Evolutionary conservation across 2,329 filamentous ascomycete genomes (phyloP).

Genomic region (Xylaria sp.): DNA sequence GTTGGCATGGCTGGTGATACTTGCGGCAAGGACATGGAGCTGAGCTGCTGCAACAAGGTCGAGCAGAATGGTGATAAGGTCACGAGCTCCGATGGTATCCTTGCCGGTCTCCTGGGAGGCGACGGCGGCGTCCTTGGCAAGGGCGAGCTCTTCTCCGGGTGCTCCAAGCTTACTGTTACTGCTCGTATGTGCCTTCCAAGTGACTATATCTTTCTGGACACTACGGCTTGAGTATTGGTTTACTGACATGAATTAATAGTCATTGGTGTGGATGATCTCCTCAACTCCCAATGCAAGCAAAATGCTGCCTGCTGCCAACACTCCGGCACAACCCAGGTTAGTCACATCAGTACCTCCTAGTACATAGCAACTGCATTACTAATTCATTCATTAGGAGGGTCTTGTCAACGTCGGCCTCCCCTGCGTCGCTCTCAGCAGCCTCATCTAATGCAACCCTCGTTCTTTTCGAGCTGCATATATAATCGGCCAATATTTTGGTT

Average conservation of each 20-base stretch:
- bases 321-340: slow-evolving; percentile 45
- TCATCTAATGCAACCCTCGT: slow-evolving; percentile 44
- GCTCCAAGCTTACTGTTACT: slow-evolving; percentile 48
- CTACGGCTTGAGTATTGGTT: rapidly evolving
- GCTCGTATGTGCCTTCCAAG: slow-evolving; percentile 39
- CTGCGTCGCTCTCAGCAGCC: slow-evolving; percentile 47
- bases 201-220: rapidly evolving
- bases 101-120: slow-evolving; percentile 44
- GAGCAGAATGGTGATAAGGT: slow-evolving; percentile 44
- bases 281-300: slow-evolving; percentile 49
- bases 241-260: slow-evolving; percentile 31
- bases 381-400: slow-evolving; percentile 39
- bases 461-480: slow-evolving; percentile 31
- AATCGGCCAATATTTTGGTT: slow-evolving; percentile 31
- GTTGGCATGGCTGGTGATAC: slow-evolving; percentile 47
- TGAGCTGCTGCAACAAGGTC: slow-evolving; percentile 51
- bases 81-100: slow-evolving; percentile 43
- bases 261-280: slow-evolving; percentile 46
- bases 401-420: slow-evolving; percentile 50
- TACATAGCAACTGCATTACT: slow-evolving; percentile 16
- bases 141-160: slow-evolving; percentile 43
- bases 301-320: slow-evolving; percentile 50
- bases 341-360: slow-evolving; percentile 7
- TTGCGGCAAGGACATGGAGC: slow-evolving; percentile 47
- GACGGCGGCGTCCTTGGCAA: slow-evolving; percentile 39